Conservation (phyloP, 768 basidiomycete species). For the Leccinum ochraceum region DNA sequence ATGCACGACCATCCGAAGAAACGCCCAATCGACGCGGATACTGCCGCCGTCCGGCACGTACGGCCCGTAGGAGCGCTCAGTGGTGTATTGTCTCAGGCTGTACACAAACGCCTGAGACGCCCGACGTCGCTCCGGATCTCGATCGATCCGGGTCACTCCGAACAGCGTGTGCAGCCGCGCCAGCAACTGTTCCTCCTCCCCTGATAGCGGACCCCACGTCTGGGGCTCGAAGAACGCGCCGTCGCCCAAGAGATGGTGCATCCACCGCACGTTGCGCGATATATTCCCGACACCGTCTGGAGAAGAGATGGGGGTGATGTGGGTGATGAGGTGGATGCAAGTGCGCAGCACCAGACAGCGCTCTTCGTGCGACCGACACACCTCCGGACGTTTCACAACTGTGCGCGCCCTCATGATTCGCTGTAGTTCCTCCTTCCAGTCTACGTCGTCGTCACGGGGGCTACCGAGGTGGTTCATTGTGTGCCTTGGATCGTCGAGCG, state of each 20-base stretch:
- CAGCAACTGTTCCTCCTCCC: slow-evolving; percentile 46
- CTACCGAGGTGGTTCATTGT: slow-evolving; percentile 41
- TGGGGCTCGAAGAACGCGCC: slow-evolving; percentile 46
- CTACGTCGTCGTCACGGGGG: slow-evolving; percentile 28
- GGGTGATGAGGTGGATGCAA: slow-evolving; percentile 49
- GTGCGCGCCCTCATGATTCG: slow-evolving; percentile 54
- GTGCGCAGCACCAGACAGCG: slow-evolving; percentile 44
- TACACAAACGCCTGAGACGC: slow-evolving; percentile 60
- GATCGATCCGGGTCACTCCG: slow-evolving; percentile 53
- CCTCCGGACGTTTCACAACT: slow-evolving; percentile 38
- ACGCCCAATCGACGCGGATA: slow-evolving; percentile 58
- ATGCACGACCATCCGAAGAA: slow-evolving; percentile 56
- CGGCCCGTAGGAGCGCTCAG: slow-evolving; percentile 56
- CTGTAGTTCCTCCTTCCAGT: slow-evolving; percentile 59
- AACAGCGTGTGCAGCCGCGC: slow-evolving; percentile 56
- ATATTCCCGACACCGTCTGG: slow-evolving; percentile 28
- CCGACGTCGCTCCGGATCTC: slow-evolving; percentile 32
- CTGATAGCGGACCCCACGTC: slow-evolving; percentile 24
- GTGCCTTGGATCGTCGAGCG: slow-evolving; percentile 63
- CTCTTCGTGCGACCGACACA: slow-evolving; percentile 44
- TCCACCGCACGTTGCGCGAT: slow-evolving; percentile 57
- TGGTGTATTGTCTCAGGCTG: slow-evolving; percentile 55
- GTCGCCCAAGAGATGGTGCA: slow-evolving; percentile 42
- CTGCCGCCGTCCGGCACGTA: slow-evolving; percentile 44
- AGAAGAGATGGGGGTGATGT: slow-evolving; percentile 39